A percentile compares a stretch with the other conserved stretches of the same genome.
Conservation (phyloP, 2,329 filamentous ascomycete genomes). For the Beauveria varroae region DNA sequence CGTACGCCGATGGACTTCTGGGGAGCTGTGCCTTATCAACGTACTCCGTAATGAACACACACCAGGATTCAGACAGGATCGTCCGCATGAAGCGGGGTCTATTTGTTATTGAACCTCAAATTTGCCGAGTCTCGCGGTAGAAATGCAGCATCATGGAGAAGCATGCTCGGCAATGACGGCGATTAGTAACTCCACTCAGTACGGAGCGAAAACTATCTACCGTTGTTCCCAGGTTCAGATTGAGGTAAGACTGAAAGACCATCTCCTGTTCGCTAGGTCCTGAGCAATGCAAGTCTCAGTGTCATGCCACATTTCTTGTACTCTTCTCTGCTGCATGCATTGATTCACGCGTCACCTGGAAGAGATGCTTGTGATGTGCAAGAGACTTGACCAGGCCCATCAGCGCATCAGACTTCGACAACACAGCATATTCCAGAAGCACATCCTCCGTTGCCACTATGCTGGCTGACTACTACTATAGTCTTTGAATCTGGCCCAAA, state of each 20-base stretch:
- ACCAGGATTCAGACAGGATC: background rate
- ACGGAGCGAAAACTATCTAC: background rate
- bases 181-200: background rate
- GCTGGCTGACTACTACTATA: slow-evolving; percentile 88
- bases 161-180: background rate
- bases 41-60: background rate
- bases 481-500: slow-evolving; percentile 66
- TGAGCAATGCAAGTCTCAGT: background rate
- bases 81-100: background rate
- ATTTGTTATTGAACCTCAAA: background rate
- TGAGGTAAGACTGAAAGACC: background rate
- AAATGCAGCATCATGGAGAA: background rate
- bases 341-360: slow-evolving; percentile 24
- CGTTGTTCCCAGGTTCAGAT: background rate
- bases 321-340: background rate
- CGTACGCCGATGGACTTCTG: background rate
- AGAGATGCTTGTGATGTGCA: slow-evolving; percentile 50
- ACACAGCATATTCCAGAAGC: slow-evolving; percentile 75
- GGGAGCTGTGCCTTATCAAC: background rate
- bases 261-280: background rate
- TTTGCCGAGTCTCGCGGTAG: background rate
- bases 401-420: slow-evolving; percentile 66
- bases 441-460: slow-evolving; percentile 81
- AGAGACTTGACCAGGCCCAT: slow-evolving; percentile 56
- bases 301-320: slow-evolving; percentile 3